These are phyloP conservation scores for Globisporangium alternatum DNA, from an alignment of 352 stramenopile genomes.

Conservation along the genomic window DNA sequence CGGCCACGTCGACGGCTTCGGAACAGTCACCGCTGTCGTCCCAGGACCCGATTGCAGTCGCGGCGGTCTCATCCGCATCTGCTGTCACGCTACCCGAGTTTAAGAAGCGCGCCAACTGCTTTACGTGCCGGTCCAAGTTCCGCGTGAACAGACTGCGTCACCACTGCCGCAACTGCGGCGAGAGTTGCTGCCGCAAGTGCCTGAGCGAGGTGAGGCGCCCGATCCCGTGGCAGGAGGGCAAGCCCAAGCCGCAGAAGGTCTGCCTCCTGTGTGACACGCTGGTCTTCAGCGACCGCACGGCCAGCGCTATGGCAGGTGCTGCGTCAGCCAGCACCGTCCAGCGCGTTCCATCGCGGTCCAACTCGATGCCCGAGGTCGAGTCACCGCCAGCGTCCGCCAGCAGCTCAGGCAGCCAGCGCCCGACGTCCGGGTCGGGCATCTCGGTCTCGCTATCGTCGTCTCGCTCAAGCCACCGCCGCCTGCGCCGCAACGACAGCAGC, in stretches of 20 bases:
- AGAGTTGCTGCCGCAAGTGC: conserved; percentile 57
- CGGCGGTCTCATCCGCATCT: too few relatives aligned
- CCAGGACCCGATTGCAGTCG: neutral
- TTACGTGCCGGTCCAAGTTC: conserved; percentile 43
- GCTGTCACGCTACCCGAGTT: conserved; percentile 22
- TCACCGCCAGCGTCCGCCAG: conserved; percentile 25
- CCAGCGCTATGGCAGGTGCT: too few relatives aligned
- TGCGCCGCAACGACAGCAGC: conserved; percentile 16
- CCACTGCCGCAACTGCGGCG: conserved; percentile 65
- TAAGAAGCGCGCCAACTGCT: conserved; percentile 31
- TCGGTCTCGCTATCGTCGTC: conserved; percentile 17
- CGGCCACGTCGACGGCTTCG: conserved; percentile 1
- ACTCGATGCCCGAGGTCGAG: neutral
- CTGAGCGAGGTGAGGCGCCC: conserved; percentile 31
- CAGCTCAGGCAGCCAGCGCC: conserved; percentile 7
- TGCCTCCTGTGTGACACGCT: conserved; percentile 52
- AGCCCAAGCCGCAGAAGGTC: conserved; percentile 50
- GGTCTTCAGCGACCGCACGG: conserved; percentile 23
- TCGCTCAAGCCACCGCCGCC: conserved; percentile 7
- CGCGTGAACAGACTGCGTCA: conserved; percentile 35
- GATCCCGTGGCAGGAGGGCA: conserved; percentile 35
- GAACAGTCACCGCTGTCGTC: neutral
- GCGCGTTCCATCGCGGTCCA: conserved; percentile 8
- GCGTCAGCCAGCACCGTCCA: neutral
- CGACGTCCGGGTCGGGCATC: conserved; percentile 11